phyloP scores from a whole-genome alignment of 208 protist genomes.

The Crithidia mellificae region DNA sequence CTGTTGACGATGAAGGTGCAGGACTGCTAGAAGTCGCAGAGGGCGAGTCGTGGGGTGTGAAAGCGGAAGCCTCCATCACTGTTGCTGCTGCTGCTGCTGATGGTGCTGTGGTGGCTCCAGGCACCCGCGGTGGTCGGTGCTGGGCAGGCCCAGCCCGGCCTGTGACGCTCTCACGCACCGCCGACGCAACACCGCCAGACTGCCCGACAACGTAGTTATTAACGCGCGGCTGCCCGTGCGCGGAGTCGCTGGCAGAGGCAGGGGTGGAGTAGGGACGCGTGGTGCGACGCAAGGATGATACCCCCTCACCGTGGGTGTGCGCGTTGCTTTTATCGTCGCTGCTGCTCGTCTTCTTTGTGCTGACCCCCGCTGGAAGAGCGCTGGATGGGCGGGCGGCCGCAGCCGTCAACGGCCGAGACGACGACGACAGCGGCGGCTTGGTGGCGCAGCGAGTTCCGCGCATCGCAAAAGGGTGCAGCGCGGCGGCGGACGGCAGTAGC shows the following conservation, averaged over 20 bases:
- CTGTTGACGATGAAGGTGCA: no score
- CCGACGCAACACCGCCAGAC: not conserved
- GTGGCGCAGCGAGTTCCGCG: not conserved
- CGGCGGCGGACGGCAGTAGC: not conserved
- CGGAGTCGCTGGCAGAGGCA: not conserved
- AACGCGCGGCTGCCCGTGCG: conserved; percentile 7
- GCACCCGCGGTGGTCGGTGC: conserved; percentile 14
- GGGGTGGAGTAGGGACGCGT: not conserved
- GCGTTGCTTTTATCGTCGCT: not conserved
- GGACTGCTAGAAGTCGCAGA: no score
- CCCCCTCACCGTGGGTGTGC: no score
- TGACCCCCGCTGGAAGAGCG: not conserved
- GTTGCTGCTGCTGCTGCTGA: not conserved
- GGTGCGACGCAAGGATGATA: not conserved
- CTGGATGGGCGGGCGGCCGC: not conserved
- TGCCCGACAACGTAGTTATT: conserved; percentile 32
- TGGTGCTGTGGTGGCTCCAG: not conserved
- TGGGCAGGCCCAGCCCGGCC: not conserved
- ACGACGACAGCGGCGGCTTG: not conserved
- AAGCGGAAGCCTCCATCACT: not conserved
- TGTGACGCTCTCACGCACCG: not conserved
- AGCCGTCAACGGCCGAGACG: not conserved
- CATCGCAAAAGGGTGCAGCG: conserved; percentile 1
- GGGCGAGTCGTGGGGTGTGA: not conserved
- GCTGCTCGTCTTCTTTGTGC: not conserved